Evolutionary conservation across 2,329 filamentous ascomycete species (phyloP), one percentile per base, ranked within the genome.

Genomic region (Aspergillus sp.): DNA sequence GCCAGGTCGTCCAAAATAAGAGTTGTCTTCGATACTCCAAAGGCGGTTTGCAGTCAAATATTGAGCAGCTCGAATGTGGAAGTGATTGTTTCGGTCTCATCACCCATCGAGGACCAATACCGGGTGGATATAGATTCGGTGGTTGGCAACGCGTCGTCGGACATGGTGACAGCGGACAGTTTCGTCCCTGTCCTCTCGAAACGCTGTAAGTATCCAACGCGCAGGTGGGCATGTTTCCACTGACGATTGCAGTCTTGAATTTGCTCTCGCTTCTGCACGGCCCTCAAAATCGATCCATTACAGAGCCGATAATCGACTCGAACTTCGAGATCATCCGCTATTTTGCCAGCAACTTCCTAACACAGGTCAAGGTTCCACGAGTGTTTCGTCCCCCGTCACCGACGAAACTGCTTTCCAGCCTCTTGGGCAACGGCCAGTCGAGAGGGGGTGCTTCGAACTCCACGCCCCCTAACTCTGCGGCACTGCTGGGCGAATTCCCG

Each of bases 341-440:
- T 3, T 63, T 94, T 15, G 73, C 72, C 29, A 67, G 83, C 25
- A 67, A 74, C 13, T 66, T 75, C 19, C 72, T 79, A 25, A 69
- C 72, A 0, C 75, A 79, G 49, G 82, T 75, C 54, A 72, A 75
- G 8, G 53, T 49, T 15, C 51, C 57, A 24, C 72, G 72, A 34
- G 78, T 77, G 1, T 83, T 84, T 51, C 71, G 89, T 7, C 78
- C 78, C 4, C 75, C 80, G n/a, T 95, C 88, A 1, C 88, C 89
- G 0, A 84, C 93, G 29, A 96, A 95, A 56, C 71, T 94, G 50
- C 68, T 96, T 11, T 93, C 88, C 0, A 93, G 74, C 50, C 75
- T 95, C 33, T 76, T 93, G 47, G 74, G 76, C 20, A 74, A 76
- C 15, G 73, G 70, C 35, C 55, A 59, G 29, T 45, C 55, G 12